A percentile compares a stretch with the other conserved stretches of the same genome.
These are phyloP conservation scores for Lipomyces yamadae DNA, from an alignment of 805 yeast species.

Conservation along the genomic window DNA sequence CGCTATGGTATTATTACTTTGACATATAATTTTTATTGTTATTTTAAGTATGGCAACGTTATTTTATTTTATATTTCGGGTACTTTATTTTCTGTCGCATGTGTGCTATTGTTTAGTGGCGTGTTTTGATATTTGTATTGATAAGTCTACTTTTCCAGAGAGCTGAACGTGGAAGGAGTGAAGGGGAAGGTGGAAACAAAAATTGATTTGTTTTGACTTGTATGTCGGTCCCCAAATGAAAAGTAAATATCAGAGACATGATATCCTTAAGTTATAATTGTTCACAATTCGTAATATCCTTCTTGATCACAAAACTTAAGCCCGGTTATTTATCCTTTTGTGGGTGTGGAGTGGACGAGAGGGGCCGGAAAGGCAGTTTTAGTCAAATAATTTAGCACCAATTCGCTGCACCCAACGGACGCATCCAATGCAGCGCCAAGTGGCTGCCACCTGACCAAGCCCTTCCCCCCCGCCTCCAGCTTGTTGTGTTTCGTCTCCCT, in stretches of 20 bases:
- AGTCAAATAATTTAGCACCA: too few species aligned
- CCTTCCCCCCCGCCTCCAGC: background rate
- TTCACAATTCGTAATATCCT: too few species aligned
- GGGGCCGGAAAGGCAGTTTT: too few species aligned
- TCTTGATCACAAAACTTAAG: too few species aligned
- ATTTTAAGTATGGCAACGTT: background rate
- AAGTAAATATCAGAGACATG: background rate
- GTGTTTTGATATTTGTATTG: constrained; percentile 1
- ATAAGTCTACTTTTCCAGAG: background rate
- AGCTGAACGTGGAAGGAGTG: background rate
- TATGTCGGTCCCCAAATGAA: background rate
- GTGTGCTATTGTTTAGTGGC: constrained; percentile 1
- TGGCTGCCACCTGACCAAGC: too few species aligned
- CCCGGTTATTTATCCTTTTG: too few species aligned
- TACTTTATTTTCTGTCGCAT: constrained; percentile 1
- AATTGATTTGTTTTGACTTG: background rate
- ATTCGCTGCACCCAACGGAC: too few species aligned
- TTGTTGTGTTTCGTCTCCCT: background rate
- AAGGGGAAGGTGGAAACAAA: background rate
- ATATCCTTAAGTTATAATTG: background rate
- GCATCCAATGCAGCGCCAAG: too few species aligned
- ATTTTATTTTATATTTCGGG: background rate
- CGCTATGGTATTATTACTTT: background rate
- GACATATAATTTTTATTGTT: background rate
- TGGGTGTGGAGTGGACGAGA: too few species aligned